These are phyloP conservation scores for Periconia sp. DNA, from an alignment of 2,329 filamentous ascomycete species.

Conservation along the genomic window DNA sequence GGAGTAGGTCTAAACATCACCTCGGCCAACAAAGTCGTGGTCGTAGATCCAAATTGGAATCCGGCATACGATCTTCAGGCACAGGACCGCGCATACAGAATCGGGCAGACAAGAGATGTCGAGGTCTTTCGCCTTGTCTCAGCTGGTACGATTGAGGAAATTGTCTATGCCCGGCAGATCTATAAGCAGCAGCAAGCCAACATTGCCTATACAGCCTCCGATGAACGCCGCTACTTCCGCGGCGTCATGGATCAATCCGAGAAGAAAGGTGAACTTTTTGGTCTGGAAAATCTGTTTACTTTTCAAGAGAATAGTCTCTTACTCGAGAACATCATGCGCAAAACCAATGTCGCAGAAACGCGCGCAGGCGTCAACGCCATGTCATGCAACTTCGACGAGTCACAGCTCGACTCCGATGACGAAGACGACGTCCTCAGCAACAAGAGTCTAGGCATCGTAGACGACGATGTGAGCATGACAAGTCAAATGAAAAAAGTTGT, in stretches of 20 bases:
- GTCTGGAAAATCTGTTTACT: conserved; percentile 82
- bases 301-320: conserved; percentile 81
- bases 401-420: conserved; percentile 33
- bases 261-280: conserved; percentile 93
- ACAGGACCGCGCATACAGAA: conserved; percentile 94
- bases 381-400: conserved; percentile 65
- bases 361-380: conserved; percentile 81
- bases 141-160: conserved; percentile 92
- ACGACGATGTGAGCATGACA: conserved; percentile 33
- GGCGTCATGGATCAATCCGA: conserved; percentile 85
- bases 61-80: conserved; percentile 93
- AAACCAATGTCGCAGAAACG: conserved; percentile 95
- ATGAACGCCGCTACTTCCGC: conserved; percentile 92
- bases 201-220: conserved; percentile 92
- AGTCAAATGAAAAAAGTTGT: conserved; percentile 67
- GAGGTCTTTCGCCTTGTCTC: conserved; percentile 94
- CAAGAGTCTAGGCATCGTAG: conserved; percentile 30
- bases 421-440: conserved; percentile 35
- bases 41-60: conserved; percentile 98
- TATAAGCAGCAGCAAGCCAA: conserved; percentile 99
- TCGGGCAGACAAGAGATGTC: conserved; percentile 89
- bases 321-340: conserved; percentile 94
- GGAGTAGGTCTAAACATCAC: conserved; percentile 96
- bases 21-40: conserved; percentile 96
- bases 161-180: conserved; percentile 94